Evolutionary conservation across 2,329 filamentous ascomycete genomes (phyloP).

Genomic region (Aspergillus transmontanensis): DNA sequence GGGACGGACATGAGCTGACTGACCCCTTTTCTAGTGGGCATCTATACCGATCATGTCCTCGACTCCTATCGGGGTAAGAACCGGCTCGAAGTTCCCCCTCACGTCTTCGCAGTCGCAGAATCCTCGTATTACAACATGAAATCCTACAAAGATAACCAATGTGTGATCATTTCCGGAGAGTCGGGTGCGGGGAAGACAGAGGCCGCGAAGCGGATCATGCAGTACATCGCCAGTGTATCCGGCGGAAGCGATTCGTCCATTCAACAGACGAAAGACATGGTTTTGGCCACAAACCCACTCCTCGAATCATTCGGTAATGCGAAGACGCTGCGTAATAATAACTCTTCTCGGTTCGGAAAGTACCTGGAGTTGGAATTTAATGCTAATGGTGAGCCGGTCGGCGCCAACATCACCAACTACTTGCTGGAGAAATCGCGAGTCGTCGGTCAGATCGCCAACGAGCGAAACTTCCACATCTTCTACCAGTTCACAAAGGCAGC

Average conservation of each 20-base stretch:
- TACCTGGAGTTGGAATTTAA: constrained; percentile 99
- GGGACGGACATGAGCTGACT: neutral
- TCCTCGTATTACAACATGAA: constrained; percentile 99
- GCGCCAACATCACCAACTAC: constrained; percentile 98
- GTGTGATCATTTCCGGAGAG: constrained; percentile 98
- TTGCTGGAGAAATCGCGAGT: constrained; percentile 93
- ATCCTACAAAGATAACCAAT: constrained; percentile 97
- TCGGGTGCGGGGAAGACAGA: constrained; percentile 98
- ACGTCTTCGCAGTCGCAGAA: constrained; percentile 97
- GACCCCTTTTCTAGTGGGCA: constrained; percentile 67
- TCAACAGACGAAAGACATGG: constrained; percentile 98
- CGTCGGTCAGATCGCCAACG: constrained; percentile 90
- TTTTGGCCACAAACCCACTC: constrained; percentile 94
- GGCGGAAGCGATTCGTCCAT: constrained; percentile 83
- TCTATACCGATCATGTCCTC: constrained; percentile 93
- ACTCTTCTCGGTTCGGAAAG: constrained; percentile 97
- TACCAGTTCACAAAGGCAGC: constrained; percentile 98
- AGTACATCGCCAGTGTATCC: constrained; percentile 97
- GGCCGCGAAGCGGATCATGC: constrained; percentile 97
- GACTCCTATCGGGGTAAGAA: constrained; percentile 97
- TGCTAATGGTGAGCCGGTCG: constrained; percentile 82
- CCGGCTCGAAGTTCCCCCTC: constrained; percentile 85
- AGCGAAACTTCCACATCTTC: constrained; percentile 99
- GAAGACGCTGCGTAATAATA: constrained; percentile 97
- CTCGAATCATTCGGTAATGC: constrained; percentile 98